These are phyloP conservation scores for Auriscalpium microsporum DNA, from an alignment of 768 basidiomycete species.

Conservation along the genomic window DNA sequence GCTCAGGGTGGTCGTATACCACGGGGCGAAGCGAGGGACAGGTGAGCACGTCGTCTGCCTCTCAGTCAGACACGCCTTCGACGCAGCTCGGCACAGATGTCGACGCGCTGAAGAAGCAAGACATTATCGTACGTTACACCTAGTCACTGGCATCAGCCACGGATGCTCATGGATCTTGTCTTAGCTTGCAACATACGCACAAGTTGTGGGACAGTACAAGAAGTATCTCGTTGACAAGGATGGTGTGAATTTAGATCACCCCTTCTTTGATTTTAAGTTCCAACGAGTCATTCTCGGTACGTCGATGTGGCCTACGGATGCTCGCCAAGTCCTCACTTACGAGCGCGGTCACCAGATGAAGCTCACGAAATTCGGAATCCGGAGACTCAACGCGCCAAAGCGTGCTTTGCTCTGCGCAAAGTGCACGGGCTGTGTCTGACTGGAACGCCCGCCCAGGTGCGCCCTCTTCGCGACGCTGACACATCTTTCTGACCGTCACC, in stretches of 20 bases:
- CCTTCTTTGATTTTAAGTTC: not conserved
- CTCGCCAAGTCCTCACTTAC: too few species aligned
- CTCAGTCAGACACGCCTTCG: not conserved
- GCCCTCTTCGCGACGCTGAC: not conserved
- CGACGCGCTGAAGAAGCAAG: not conserved
- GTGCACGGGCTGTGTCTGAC: not conserved
- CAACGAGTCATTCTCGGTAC: not conserved
- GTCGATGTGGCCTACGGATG: not conserved
- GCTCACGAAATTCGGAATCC: slow-evolving; percentile 3
- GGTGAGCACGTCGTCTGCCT: not conserved
- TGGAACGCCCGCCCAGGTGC: slow-evolving; percentile 7
- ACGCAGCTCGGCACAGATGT: not conserved
- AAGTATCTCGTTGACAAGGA: not conserved
- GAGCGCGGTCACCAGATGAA: not conserved
- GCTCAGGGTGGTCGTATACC: not conserved
- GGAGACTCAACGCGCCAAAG: not conserved
- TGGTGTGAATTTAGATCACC: not conserved
- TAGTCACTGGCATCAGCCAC: too few species aligned
- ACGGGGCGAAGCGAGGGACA: not conserved
- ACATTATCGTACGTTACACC: not conserved
- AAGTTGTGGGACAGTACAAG: not conserved
- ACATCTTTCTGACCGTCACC: not conserved
- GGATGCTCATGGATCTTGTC: not conserved
- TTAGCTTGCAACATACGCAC: not conserved
- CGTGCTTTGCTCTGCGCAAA: not conserved